Conservation (phyloP, 192 early-diverging fungal species). For the Umbelopsis ramanniana region DNA sequence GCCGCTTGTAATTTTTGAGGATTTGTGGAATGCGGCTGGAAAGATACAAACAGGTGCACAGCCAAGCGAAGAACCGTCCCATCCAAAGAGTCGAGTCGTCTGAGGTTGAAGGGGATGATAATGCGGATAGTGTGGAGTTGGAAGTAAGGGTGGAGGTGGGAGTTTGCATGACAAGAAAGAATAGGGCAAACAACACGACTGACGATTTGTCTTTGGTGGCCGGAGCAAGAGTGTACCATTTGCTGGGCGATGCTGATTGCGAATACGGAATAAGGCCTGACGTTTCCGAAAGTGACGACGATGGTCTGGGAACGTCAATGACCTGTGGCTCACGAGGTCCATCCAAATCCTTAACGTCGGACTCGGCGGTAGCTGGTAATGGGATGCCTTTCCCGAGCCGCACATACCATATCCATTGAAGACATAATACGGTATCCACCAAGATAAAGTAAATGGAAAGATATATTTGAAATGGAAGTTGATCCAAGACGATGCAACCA, state of each 20-base stretch:
- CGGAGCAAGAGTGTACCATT: conserved; percentile 11
- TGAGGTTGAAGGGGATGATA: not conserved
- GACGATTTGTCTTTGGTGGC: conserved; percentile 16
- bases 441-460: conserved; percentile 27
- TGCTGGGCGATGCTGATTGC: conserved; percentile 4
- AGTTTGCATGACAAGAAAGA: conserved; percentile 16
- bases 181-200: conserved; percentile 12
- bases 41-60: conserved; percentile 66
- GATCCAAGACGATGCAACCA: conserved; percentile 69
- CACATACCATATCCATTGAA: conserved; percentile 31
- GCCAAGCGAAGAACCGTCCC: conserved; percentile 67
- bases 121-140: not conserved
- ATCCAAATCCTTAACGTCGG: not conserved
- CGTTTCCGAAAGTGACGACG: not conserved
- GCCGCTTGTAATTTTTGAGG: conserved; percentile 60
- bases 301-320: not conserved
- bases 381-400: conserved; percentile 6
- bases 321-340: not conserved
- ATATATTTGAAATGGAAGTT: conserved; percentile 66
- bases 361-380: not conserved
- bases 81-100: conserved; percentile 28
- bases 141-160: not conserved
- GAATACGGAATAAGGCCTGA: conserved; percentile 18
- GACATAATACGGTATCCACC: conserved; percentile 25
- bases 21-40: conserved; percentile 77